Evolutionary conservation across 768 basidiomycete genomes (phyloP), one percentile per base, ranked within the genome.

Genomic region (Leucocoprinus leucothites): DNA sequence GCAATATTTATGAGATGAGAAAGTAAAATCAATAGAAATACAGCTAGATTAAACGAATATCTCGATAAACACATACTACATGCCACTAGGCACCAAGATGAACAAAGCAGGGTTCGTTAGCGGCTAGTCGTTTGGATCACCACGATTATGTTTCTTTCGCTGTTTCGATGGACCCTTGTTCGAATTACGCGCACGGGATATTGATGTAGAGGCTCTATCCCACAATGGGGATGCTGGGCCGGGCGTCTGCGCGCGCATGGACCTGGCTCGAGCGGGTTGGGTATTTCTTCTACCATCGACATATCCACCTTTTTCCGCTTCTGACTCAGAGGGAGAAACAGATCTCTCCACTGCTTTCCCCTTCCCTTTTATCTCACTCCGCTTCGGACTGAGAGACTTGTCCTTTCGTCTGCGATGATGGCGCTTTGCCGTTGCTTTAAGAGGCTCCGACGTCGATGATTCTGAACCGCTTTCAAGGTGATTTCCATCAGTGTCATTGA

Each of bases 401-500:
- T 36, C 44, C 42, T 19, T 50, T 16, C 22, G 42, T 25, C 46
- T 28, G 43, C 19, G 48, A 36, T 35, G 18, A 16, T 42, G 13
- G 46, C 53, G 38, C 25, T 53, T 43, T 11, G n/a, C 9, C 26
- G 25, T 18, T 31, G 21, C 21, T 40, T 58, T 14, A 57, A 43
- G 25, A 51, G 51, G 41, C 46, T 57, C 25, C 31, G 45, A 24
- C 25, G 25, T 7, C 26, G n/a, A 13, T 47, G 57, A 56, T 44
- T 57, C 57, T 28, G 46, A 47, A 7, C 57, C 62, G 43, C 44
- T 46, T 40, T 57, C 59, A 24, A 62, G 63, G 28, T 58, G 41
- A 46, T 47, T 45, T 28, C 49, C 58, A 36, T 63, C 63, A 41
- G 68, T 68, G 21, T 63, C 66, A 26, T 72, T 71, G 13, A 82